Evolutionary conservation across 2,329 filamentous ascomycete species (phyloP).

Genomic region (Neoarthrinium moseri): DNA sequence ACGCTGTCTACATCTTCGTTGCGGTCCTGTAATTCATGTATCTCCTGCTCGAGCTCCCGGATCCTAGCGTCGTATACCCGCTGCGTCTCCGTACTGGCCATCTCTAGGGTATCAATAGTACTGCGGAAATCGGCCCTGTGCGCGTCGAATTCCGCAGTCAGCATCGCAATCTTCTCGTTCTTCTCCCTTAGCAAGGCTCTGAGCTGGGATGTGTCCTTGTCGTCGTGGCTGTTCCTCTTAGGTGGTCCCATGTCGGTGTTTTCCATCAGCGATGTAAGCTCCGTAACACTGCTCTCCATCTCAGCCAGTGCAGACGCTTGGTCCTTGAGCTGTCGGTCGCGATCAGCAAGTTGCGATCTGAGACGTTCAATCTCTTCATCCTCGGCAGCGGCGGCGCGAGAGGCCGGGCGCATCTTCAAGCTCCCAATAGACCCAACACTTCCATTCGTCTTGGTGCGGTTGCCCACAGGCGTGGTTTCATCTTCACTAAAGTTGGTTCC

Average conservation of each 20-base stretch:
- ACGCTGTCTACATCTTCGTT: conserved; percentile 90
- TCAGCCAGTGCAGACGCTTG: conserved; percentile 80
- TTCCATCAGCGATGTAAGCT: conserved; percentile 65
- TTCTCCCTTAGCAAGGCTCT: conserved; percentile 86
- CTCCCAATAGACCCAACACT: conserved; percentile 55
- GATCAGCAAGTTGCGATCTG: conserved; percentile 73
- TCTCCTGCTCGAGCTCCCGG: conserved; percentile 78
- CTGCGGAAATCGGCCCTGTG: conserved; percentile 95
- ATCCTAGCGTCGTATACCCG: conserved; percentile 94
- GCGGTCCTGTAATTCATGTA: conserved; percentile 77
- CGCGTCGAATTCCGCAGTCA: conserved; percentile 91
- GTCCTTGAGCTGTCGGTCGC: conserved; percentile 84
- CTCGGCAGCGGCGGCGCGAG: conserved; percentile 46
- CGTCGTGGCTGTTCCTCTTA: conserved; percentile 53
- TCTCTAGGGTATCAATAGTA: conserved; percentile 93
- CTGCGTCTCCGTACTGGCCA: conserved; percentile 94
- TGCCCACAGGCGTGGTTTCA: conserved; percentile 52
- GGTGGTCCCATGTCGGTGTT: conserved; percentile 43
- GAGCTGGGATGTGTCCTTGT: conserved; percentile 73
- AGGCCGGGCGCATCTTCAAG: conserved; percentile 53
- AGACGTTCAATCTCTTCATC: conserved; percentile 75
- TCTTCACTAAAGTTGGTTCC: conserved; percentile 50
- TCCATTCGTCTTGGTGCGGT: conserved; percentile 53
- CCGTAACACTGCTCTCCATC: conserved; percentile 65
- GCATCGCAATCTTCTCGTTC: conserved; percentile 91